These are phyloP conservation scores for Athelia psychrophila DNA, from an alignment of 1,284 basidiomycete species.

Conservation along the genomic window DNA sequence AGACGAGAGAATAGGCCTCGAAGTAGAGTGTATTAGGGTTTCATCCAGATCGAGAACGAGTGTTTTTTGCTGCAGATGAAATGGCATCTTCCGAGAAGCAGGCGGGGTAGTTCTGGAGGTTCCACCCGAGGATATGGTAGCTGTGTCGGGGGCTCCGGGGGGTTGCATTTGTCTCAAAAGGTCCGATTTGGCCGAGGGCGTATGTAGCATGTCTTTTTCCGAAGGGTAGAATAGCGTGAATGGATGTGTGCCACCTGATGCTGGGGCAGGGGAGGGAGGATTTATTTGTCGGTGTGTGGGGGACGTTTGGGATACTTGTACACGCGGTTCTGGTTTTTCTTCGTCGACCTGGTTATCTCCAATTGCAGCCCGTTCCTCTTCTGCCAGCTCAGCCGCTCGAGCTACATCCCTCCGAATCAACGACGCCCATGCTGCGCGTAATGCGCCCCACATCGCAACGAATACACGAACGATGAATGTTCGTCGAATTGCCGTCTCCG, in stretches of 20 bases:
- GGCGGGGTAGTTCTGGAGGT: slow-evolving; percentile 41
- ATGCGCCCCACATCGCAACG: slow-evolving; percentile 47
- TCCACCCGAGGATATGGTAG: neutral
- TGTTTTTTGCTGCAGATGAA: slow-evolving; percentile 79
- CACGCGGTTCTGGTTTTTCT: slow-evolving; percentile 32
- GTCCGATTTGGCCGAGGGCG: no score
- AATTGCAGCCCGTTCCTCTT: slow-evolving; percentile 16
- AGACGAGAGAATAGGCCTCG: slow-evolving; percentile 61
- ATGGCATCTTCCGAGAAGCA: slow-evolving; percentile 61
- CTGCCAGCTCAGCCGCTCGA: slow-evolving; percentile 9
- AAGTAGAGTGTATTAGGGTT: slow-evolving; percentile 97
- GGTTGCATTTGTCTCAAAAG: no score
- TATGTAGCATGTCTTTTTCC: neutral
- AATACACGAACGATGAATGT: slow-evolving; percentile 52
- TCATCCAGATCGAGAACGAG: slow-evolving; percentile 96
- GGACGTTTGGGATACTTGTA: slow-evolving; percentile 14
- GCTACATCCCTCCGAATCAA: slow-evolving; percentile 29
- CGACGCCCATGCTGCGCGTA: slow-evolving; percentile 45
- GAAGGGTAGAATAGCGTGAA: neutral
- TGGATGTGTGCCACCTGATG: neutral
- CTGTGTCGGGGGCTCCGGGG: neutral
- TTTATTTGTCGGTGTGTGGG: slow-evolving; percentile 8
- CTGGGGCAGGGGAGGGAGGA: slow-evolving; percentile 6
- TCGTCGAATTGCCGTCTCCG: slow-evolving; percentile 38
- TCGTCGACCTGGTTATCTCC: slow-evolving; percentile 40